phyloP scores from a whole-genome alignment of 306 rosid species.

The Amphicarpaea edgeworthii region DNA sequence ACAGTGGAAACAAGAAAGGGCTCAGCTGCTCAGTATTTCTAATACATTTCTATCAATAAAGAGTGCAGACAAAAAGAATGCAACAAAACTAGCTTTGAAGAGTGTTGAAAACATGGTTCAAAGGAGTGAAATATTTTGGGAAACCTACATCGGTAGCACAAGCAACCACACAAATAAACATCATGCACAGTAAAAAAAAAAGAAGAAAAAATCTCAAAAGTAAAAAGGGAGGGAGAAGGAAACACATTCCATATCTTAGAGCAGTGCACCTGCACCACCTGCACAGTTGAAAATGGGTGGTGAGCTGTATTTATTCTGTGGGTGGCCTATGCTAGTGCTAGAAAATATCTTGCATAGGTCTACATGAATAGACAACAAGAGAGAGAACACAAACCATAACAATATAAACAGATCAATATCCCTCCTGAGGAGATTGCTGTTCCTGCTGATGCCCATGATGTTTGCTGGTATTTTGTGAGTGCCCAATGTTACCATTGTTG shows the following conservation, averaged over 20 bases:
- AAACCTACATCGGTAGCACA: slow-evolving; percentile 32
- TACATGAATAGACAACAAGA: slow-evolving; percentile 1
- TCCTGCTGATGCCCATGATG: slow-evolving; percentile 47
- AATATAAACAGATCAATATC: slow-evolving; percentile 50
- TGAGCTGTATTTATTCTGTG: slow-evolving; percentile 62
- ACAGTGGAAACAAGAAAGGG: background rate
- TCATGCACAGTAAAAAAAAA: slow-evolving; percentile 20
- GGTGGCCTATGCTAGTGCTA: slow-evolving; percentile 43
- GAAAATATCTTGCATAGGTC: slow-evolving; percentile 35
- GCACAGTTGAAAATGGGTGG: slow-evolving; percentile 87
- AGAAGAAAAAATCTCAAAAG: background rate
- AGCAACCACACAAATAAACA: slow-evolving; percentile 36
- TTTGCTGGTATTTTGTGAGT: slow-evolving; percentile 43
- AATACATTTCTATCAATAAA: background rate
- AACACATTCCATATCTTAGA: slow-evolving; percentile 67
- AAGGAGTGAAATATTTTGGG: slow-evolving; percentile 1
- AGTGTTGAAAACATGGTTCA: slow-evolving; percentile 34
- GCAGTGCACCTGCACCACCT: slow-evolving; percentile 94
- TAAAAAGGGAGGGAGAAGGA: slow-evolving; percentile 25
- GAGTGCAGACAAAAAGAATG: background rate
- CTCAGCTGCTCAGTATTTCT: background rate
- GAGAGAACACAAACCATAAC: slow-evolving; percentile 57
- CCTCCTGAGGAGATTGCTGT: slow-evolving; percentile 43
- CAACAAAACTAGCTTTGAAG: background rate
- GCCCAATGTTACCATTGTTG: slow-evolving; percentile 23